Evolutionary conservation across 169 alveolate species (phyloP).

Genomic region (Eimeria maxima): DNA sequence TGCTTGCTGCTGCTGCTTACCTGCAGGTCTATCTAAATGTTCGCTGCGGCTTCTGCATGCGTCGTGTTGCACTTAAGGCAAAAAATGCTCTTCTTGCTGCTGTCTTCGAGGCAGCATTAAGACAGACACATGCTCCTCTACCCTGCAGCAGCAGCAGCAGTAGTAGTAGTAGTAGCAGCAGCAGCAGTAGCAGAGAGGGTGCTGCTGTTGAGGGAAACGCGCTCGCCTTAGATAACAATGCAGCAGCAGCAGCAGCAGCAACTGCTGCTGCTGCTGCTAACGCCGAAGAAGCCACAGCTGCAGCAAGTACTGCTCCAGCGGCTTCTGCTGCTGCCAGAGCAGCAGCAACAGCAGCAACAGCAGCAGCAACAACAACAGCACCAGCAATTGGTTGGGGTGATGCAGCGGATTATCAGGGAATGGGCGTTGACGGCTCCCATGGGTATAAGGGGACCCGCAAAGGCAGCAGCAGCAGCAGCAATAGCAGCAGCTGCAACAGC

Average conservation of each 20-base stretch:
- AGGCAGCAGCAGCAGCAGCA: too few species aligned
- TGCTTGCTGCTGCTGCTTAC: conserved; percentile 7
- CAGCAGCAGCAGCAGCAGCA: neutral
- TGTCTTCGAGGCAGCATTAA: neutral
- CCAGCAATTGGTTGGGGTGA: neutral
- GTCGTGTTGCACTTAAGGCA: conserved; percentile 32
- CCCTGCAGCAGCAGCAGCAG: neutral
- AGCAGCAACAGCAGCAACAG: neutral
- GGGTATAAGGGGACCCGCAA: too few species aligned
- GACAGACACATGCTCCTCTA: conserved; percentile 25
- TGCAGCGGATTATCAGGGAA: too few species aligned
- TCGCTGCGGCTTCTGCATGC: conserved; percentile 51
- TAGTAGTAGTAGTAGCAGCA: neutral
- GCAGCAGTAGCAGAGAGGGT: conserved; percentile 15
- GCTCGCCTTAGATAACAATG: neutral
- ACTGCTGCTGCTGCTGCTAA: neutral
- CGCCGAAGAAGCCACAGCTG: too few species aligned
- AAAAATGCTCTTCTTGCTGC: conserved; percentile 61
- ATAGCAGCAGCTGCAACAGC: too few species aligned
- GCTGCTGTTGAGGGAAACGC: too few species aligned
- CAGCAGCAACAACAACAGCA: too few species aligned
- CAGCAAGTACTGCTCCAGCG: too few species aligned
- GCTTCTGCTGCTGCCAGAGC: neutral
- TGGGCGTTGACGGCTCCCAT: too few species aligned
- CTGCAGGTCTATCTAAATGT: conserved; percentile 33